Percentiles rank a stretch among this genome's conserved stretches.
Conservation (phyloP, 805 yeast genomes). For the Maudiozyma bulderi region DNA sequence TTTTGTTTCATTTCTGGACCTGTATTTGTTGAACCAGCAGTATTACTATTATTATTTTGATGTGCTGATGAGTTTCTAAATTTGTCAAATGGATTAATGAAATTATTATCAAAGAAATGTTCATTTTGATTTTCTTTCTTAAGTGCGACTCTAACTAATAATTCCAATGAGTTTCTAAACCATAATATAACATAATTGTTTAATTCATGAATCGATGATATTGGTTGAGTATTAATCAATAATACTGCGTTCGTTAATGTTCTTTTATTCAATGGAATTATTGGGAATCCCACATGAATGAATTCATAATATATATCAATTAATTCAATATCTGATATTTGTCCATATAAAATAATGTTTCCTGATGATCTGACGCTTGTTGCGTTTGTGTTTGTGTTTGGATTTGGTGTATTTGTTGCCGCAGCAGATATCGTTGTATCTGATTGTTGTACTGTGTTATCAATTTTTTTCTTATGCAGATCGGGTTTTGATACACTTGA, state of each 20-base stretch:
- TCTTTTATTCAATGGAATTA: constrained; percentile 30
- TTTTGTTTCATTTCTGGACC: neutral
- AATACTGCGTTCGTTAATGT: constrained; percentile 25
- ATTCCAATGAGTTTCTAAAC: constrained; percentile 28
- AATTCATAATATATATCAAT: constrained; percentile 41
- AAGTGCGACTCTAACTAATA: constrained; percentile 22
- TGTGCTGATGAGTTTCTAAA: neutral
- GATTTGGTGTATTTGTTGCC: neutral
- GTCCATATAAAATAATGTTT: constrained; percentile 16
- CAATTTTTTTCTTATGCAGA: neutral
- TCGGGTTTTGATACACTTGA: neutral
- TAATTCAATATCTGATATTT: constrained; percentile 30
- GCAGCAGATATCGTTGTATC: too few relatives aligned
- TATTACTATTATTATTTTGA: neutral
- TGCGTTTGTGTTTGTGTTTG: neutral
- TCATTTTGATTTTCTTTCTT: constrained; percentile 10
- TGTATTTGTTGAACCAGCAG: neutral
- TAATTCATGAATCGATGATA: constrained; percentile 24
- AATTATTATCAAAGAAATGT: constrained; percentile 10
- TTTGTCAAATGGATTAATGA: constrained; percentile 2
- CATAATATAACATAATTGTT: constrained; percentile 25
- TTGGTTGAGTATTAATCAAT: constrained; percentile 24
- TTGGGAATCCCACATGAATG: constrained; percentile 32
- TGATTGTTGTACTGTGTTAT: neutral
- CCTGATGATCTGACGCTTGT: neutral